These are phyloP conservation scores for Tilletia horrida DNA, from an alignment of 1,284 basidiomycete genomes.

Conservation along the genomic window DNA sequence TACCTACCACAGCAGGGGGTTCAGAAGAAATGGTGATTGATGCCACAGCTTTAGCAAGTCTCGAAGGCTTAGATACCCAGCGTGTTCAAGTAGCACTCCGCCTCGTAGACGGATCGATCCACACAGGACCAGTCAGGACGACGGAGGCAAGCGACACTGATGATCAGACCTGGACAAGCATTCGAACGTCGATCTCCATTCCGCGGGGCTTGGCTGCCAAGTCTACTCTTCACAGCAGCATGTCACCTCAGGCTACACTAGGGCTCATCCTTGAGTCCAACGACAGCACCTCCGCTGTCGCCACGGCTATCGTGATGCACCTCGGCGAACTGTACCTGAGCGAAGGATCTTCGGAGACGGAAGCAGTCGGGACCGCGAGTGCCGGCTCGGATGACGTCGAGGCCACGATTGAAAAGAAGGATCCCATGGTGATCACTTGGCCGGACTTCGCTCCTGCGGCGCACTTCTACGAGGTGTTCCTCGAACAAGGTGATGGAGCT, in stretches of 20 bases:
- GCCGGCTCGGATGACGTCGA: too few species aligned
- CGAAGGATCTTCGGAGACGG: background rate
- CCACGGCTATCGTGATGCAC: background rate
- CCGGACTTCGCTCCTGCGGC: constrained; percentile 23
- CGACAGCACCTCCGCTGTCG: background rate
- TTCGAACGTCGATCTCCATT: background rate
- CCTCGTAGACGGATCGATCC: background rate
- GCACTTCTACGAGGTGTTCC: constrained; percentile 24
- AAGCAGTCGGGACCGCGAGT: background rate
- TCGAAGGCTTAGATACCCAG: background rate
- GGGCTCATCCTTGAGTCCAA: background rate
- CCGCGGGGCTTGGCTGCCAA: background rate
- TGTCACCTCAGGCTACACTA: constrained; percentile 9
- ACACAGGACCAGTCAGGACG: background rate
- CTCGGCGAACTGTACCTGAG: background rate
- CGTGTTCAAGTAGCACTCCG: background rate
- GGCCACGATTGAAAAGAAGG: background rate
- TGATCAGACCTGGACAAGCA: background rate
- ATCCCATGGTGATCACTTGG: constrained; percentile 20
- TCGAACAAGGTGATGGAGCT: background rate
- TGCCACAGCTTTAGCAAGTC: background rate
- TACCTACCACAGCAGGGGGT: background rate
- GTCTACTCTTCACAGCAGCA: background rate
- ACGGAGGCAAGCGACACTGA: too few species aligned
- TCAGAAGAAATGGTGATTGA: background rate